phyloP scores from a whole-genome alignment of 2,329 filamentous ascomycete genomes.

The Colletotrichum eleusines region DNA sequence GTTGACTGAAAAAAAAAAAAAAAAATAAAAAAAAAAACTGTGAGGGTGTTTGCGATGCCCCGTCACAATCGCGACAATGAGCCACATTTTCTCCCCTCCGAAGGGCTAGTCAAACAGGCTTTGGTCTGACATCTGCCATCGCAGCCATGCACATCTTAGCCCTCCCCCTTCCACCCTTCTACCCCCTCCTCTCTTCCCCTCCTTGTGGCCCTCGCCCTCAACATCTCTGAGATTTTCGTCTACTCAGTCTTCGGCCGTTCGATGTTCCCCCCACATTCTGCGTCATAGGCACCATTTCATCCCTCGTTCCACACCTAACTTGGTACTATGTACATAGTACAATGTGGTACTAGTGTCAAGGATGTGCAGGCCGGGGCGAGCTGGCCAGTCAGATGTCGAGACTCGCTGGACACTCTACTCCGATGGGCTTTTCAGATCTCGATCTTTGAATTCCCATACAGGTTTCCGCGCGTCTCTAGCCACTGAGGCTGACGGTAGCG shows the following conservation, averaged over 20 bases:
- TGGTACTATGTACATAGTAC: no score
- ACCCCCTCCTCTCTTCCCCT: not conserved
- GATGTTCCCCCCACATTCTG: not conserved
- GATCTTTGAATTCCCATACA: conserved; percentile 26
- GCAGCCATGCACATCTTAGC: not conserved
- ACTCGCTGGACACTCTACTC: not conserved
- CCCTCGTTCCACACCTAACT: not conserved
- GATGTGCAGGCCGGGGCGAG: no score
- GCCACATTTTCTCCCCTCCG: conserved; percentile 7
- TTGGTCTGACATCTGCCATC: conserved; percentile 5
- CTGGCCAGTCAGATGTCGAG: not conserved
- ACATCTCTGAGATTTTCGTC: not conserved
- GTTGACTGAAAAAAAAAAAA: no score
- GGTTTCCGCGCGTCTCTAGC: not conserved
- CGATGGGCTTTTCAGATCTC: conserved; percentile 33
- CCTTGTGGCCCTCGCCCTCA: not conserved
- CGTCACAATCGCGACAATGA: not conserved
- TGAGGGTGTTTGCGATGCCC: not conserved
- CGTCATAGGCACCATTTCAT: not conserved
- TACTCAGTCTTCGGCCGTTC: not conserved
- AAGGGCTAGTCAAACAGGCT: conserved; percentile 4
- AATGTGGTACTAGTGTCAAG: not conserved
- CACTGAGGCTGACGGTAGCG: not conserved
- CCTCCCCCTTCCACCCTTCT: no score
- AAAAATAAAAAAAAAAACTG: no score